phyloP scores from a whole-genome alignment of 208 protist genomes.

The Trypanosoma platydactyli region DNA sequence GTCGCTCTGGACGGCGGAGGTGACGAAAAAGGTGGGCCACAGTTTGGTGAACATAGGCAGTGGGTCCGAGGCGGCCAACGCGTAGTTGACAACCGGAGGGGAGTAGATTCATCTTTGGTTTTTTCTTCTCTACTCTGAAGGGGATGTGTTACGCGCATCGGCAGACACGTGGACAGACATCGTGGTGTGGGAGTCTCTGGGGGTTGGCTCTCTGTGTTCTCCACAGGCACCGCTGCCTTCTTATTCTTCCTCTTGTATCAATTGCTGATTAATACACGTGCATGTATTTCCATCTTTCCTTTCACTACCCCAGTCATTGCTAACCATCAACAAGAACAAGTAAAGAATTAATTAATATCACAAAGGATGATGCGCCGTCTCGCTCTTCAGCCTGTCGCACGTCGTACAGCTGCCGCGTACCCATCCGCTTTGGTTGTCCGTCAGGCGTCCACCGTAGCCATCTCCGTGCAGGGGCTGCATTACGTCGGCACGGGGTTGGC shows the following conservation, averaged over 20 bases:
- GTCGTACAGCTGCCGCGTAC: conserved; percentile 41
- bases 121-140: background rate
- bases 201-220: too few species aligned
- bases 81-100: background rate
- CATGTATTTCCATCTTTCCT: conserved; percentile 23
- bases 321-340: conserved; percentile 40
- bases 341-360: background rate
- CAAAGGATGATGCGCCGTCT: conserved; percentile 86
- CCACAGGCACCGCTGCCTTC: too few species aligned
- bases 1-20: conserved; percentile 66
- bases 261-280: too few species aligned
- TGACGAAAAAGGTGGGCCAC: conserved; percentile 25
- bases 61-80: background rate
- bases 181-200: too few species aligned
- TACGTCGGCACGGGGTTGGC: conserved; percentile 91
- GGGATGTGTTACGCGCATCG: background rate
- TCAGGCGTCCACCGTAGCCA: conserved; percentile 79
- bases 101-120: background rate
- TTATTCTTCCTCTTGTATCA: too few species aligned
- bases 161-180: too few species aligned
- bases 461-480: conserved; percentile 90
- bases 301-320: conserved; percentile 38
- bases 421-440: conserved; percentile 40
- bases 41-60: background rate
- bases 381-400: conserved; percentile 53